Conservation (phyloP, 805 yeast genomes). For the Lachancea sp. region DNA sequence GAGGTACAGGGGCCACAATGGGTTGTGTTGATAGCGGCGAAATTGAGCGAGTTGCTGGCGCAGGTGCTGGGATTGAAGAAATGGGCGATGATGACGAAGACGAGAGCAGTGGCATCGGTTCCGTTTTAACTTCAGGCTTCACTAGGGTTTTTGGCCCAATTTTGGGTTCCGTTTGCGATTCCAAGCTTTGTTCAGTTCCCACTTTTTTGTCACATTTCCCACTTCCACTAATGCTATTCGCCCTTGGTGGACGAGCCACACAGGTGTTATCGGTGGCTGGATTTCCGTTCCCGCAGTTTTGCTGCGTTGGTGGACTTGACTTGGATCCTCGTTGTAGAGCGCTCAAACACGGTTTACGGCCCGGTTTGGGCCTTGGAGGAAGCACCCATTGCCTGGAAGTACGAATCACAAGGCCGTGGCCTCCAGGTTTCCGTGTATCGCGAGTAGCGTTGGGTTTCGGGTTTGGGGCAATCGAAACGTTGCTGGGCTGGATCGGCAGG, state of each 20-base stretch:
- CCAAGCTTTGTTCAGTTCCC: too few relatives aligned
- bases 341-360: constrained; percentile 39
- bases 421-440: constrained; percentile 19
- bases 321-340: neutral
- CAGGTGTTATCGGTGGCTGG: too few relatives aligned
- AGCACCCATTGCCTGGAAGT: constrained; percentile 78
- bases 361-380: constrained; percentile 80
- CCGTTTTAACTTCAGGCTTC: too few relatives aligned
- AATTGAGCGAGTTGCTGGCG: neutral
- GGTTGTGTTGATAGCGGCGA: neutral
- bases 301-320: neutral
- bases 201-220: too few relatives aligned
- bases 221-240: too few relatives aligned
- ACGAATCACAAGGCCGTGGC: constrained; percentile 32
- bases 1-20: neutral
- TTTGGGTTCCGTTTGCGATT: too few relatives aligned
- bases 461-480: constrained; percentile 11
- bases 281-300: neutral
- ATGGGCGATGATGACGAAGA: too few relatives aligned
- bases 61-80: neutral
- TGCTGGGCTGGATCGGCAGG: constrained; percentile 16
- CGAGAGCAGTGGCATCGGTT: too few relatives aligned
- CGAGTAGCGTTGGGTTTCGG: constrained; percentile 9
- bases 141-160: too few relatives aligned
- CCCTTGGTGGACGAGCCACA: too few relatives aligned